Conservation (phyloP, 176 grass and related monocot species). For the Carex kokanica region DNA sequence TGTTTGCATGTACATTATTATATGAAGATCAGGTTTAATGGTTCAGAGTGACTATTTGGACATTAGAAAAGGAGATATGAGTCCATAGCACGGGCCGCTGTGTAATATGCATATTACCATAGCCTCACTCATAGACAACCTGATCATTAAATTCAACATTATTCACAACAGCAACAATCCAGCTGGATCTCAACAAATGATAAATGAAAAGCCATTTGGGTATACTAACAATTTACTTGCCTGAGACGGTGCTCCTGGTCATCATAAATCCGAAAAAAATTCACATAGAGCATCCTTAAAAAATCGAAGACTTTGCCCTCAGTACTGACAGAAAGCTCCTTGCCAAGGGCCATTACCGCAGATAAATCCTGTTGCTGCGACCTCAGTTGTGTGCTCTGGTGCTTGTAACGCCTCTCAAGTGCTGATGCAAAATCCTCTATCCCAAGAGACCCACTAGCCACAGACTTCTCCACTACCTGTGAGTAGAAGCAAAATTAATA, state of each 20-base stretch:
- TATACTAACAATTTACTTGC: constrained; percentile 4
- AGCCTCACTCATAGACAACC: neutral
- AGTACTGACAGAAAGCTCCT: constrained; percentile 71
- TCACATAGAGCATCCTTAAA: constrained; percentile 79
- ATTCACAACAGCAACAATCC: neutral
- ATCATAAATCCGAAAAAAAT: constrained; percentile 76
- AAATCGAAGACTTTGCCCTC: constrained; percentile 66
- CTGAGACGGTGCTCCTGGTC: constrained; percentile 50
- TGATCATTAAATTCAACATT: neutral
- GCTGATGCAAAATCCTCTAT: constrained; percentile 72
- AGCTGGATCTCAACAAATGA: neutral
- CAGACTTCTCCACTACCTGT: constrained; percentile 67
- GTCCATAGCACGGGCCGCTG: no score
- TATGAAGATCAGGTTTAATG: no score
- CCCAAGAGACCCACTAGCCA: constrained; percentile 56
- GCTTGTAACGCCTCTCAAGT: constrained; percentile 81
- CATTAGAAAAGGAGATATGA: no score
- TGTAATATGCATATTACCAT: no score
- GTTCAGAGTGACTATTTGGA: no score
- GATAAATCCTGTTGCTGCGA: constrained; percentile 72
- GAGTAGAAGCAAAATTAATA: constrained; percentile 11
- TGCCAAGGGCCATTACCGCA: constrained; percentile 79
- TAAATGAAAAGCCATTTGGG: constrained; percentile 1
- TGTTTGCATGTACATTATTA: no score
- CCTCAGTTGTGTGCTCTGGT: neutral